Evolutionary conservation across 768 basidiomycete species (phyloP).

Genomic region (Goffeauzyma gilvescens): DNA sequence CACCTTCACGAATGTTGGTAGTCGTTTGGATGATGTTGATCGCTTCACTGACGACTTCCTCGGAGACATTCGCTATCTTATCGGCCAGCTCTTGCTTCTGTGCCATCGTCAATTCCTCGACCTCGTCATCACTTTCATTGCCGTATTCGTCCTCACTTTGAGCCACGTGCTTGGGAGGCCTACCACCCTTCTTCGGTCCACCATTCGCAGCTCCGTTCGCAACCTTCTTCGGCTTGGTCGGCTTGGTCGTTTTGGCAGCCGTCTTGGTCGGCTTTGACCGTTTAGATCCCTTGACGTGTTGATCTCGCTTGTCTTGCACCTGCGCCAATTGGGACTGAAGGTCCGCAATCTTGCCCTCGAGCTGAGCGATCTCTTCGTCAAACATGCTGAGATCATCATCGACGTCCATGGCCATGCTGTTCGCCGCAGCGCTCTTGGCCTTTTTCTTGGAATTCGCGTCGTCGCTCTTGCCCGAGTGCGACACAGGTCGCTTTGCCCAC

Average conservation of each 20-base stretch:
- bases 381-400: conserved; percentile 40
- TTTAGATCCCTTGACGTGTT: conserved; percentile 14
- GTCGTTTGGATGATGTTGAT: conserved; percentile 91
- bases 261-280: conserved; percentile 1
- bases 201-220: background rate
- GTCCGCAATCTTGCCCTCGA: conserved; percentile 15
- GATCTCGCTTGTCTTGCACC: conserved; percentile 5
- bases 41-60: conserved; percentile 62
- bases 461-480: background rate
- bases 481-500: conserved; percentile 42
- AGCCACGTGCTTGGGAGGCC: conserved; percentile 15
- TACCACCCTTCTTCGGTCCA: conserved; percentile 11
- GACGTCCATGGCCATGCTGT: no score
- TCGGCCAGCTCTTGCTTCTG: conserved; percentile 98
- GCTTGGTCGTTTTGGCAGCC: background rate
- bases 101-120: conserved; percentile 49
- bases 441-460: conserved; percentile 50
- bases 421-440: conserved; percentile 47
- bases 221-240: conserved; percentile 1
- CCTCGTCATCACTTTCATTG: conserved; percentile 17
- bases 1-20: conserved; percentile 75
- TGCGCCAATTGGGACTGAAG: conserved; percentile 6
- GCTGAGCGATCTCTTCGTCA: conserved; percentile 12
- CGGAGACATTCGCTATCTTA: conserved; percentile 72
- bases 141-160: conserved; percentile 9